These are phyloP conservation scores for Suillus lakei DNA, from an alignment of 768 basidiomycete genomes.

Conservation along the genomic window DNA sequence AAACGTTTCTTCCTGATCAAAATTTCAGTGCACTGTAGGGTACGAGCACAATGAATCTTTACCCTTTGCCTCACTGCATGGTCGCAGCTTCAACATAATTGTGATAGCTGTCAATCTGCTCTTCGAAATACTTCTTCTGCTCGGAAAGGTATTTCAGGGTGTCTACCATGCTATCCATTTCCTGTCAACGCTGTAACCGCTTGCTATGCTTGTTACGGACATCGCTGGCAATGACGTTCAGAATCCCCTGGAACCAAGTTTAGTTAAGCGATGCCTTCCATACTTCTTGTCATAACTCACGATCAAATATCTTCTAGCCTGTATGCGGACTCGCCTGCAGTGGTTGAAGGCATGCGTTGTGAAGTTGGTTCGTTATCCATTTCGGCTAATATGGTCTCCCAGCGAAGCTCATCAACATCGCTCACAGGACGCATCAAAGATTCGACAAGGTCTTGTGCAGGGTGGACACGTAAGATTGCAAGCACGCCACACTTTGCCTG, in stretches of 20 bases:
- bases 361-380: conserved; percentile 70
- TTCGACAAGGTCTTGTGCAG: conserved; percentile 88
- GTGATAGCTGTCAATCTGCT: conserved; percentile 92
- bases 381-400: conserved; percentile 87
- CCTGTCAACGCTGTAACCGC: conserved; percentile 89
- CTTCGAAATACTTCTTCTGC: conserved; percentile 88
- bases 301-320: conserved; percentile 92
- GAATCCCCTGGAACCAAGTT: conserved; percentile 81
- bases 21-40: conserved; percentile 11
- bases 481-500: conserved; percentile 95
- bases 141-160: conserved; percentile 81
- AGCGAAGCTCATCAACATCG: conserved; percentile 81
- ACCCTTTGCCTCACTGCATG: conserved; percentile 94
- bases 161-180: conserved; percentile 88
- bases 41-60: conserved; percentile 21
- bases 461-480: conserved; percentile 93
- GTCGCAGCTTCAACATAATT: conserved; percentile 89
- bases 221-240: conserved; percentile 95
- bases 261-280: conserved; percentile 2
- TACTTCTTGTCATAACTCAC: conserved; percentile 53
- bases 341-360: conserved; percentile 79
- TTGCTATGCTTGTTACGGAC: conserved; percentile 97
- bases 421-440: conserved; percentile 85
- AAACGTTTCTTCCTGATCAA: conserved; percentile 82
- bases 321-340: conserved; percentile 76